These are phyloP conservation scores for Elsinoe australis DNA, from an alignment of 2,329 filamentous ascomycete genomes.

Conservation along the genomic window DNA sequence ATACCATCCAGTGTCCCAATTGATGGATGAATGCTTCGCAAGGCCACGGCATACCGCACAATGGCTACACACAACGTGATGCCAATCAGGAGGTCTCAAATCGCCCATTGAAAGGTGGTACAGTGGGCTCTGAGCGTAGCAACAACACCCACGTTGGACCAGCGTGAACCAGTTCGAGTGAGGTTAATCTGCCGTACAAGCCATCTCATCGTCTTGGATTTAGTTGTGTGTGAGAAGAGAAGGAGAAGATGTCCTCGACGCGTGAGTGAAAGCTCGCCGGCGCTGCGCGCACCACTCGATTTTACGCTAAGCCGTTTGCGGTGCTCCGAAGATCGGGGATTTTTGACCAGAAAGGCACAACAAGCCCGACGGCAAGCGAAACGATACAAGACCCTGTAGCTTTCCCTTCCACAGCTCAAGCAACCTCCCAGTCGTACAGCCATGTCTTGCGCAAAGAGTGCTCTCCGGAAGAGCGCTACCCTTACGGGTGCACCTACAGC, in stretches of 20 bases:
- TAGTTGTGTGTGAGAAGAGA: constrained; percentile 60
- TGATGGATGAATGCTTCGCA: constrained; percentile 9
- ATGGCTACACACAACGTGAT: constrained; percentile 29
- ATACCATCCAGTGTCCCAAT: not conserved
- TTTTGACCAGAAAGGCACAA: too few relatives aligned
- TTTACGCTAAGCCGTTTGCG: too few relatives aligned
- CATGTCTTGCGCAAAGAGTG: constrained; percentile 38
- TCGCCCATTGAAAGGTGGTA: constrained; percentile 42
- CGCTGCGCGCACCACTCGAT: too few relatives aligned
- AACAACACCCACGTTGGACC: constrained; percentile 41
- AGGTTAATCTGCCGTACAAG: constrained; percentile 43
- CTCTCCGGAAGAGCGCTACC: constrained; percentile 32
- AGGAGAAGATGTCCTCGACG: too few relatives aligned
- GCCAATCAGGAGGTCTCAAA: constrained; percentile 41
- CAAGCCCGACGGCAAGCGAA: not conserved
- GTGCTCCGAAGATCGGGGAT: too few relatives aligned
- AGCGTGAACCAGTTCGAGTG: constrained; percentile 39
- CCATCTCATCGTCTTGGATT: constrained; percentile 70
- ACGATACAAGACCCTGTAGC: constrained; percentile 1
- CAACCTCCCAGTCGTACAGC: constrained; percentile 12
- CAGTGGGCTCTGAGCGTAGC: constrained; percentile 40
- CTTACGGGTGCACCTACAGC: constrained; percentile 30
- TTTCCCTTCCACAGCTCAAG: not conserved
- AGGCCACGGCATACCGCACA: not conserved
- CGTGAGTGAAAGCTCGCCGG: too few relatives aligned